These are phyloP conservation scores for Volutella citrinella DNA, from an alignment of 2,329 filamentous ascomycete genomes.

Conservation along the genomic window DNA sequence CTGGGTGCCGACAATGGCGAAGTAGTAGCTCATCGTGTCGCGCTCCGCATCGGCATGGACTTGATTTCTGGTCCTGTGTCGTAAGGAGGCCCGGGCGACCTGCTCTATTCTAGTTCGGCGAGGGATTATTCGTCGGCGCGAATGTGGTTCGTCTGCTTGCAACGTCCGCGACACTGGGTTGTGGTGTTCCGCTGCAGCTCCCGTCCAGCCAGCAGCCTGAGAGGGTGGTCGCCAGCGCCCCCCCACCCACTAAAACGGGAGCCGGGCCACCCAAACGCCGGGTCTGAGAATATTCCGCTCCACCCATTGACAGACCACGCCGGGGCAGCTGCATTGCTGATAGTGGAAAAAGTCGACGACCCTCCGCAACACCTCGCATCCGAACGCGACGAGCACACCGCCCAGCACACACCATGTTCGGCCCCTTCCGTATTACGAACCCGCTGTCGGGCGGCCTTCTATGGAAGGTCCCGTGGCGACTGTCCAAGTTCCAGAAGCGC, in stretches of 20 bases:
- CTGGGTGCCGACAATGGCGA: constrained; percentile 91
- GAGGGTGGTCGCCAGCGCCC: no score
- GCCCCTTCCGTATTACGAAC: constrained; percentile 75
- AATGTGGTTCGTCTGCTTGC: no score
- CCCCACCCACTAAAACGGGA: no score
- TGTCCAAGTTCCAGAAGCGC: constrained; percentile 87
- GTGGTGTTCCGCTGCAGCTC: no score
- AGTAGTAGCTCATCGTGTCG: constrained; percentile 89
- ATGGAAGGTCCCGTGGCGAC: constrained; percentile 97
- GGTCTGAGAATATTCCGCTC: constrained; percentile 28
- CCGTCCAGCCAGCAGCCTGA: no score
- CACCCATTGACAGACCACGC: constrained; percentile 11
- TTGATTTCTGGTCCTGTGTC: neutral
- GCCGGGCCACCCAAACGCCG: no score
- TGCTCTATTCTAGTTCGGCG: no score
- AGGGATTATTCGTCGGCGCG: no score
- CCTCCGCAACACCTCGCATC: neutral
- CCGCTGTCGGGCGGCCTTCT: constrained; percentile 76
- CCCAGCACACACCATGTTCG: constrained; percentile 62
- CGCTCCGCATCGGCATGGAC: constrained; percentile 23
- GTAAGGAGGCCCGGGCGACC: no score
- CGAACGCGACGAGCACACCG: constrained; percentile 6
- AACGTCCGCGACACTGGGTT: no score
- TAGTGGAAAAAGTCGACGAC: neutral
- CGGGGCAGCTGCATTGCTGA: no score